phyloP scores from a whole-genome alignment of 805 yeast genomes.

The Nematodospora valgi region DNA sequence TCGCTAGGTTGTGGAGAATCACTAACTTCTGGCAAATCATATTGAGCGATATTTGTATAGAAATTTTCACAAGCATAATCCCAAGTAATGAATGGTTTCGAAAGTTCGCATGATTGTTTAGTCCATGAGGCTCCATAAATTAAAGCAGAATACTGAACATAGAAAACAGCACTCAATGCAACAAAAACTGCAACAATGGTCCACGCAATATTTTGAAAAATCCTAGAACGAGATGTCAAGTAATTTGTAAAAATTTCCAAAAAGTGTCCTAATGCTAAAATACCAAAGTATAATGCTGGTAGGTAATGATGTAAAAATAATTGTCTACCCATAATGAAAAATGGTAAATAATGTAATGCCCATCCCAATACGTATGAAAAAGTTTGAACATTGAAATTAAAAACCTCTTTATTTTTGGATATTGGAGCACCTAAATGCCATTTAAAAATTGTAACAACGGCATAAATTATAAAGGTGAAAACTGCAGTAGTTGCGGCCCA shows the following conservation, averaged over 20 bases:
- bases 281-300: constrained; percentile 88
- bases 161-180: constrained; percentile 50
- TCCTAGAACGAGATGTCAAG: constrained; percentile 33
- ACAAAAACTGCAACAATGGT: constrained; percentile 47
- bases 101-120: constrained; percentile 53
- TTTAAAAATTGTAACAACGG: constrained; percentile 45
- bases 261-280: constrained; percentile 70
- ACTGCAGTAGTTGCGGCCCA: constrained; percentile 62
- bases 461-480: constrained; percentile 47
- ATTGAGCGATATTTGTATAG: constrained; percentile 28
- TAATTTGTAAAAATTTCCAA: constrained; percentile 49
- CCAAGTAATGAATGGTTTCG: constrained; percentile 68
- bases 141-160: constrained; percentile 63
- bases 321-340: constrained; percentile 88
- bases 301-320: constrained; percentile 90
- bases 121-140: constrained; percentile 84
- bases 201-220: constrained; percentile 44
- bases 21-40: constrained; percentile 16
- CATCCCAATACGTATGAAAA: constrained; percentile 67
- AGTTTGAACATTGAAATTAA: constrained; percentile 62
- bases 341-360: constrained; percentile 69
- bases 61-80: constrained; percentile 80
- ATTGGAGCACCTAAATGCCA: constrained; percentile 58
- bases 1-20: constrained; percentile 18
- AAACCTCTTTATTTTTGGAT: constrained; percentile 49